These are phyloP conservation scores for Penicillium sp. DNA, from an alignment of 2,329 filamentous ascomycete species.

Conservation along the genomic window DNA sequence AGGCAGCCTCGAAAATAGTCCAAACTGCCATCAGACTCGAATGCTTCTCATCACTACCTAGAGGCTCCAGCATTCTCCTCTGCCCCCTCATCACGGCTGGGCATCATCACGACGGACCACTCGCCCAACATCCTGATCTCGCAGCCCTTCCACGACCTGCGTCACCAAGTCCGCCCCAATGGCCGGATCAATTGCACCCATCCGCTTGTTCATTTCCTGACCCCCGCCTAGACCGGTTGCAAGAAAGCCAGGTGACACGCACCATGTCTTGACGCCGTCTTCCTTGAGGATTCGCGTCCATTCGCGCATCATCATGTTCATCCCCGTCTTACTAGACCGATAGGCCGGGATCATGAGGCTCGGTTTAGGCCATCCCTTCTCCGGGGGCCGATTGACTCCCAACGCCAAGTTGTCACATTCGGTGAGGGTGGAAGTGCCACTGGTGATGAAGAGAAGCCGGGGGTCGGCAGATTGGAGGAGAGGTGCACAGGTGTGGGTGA, in stretches of 20 bases:
- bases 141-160: conserved; percentile 46
- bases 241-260: conserved; percentile 54
- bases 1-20: not conserved
- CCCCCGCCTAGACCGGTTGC: conserved; percentile 51
- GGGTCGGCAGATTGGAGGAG: conserved; percentile 51
- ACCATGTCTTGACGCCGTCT: conserved; percentile 58
- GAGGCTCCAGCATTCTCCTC: not conserved
- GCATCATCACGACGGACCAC: conserved; percentile 31
- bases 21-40: not conserved
- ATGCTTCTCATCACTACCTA: not conserved
- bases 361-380: conserved; percentile 50
- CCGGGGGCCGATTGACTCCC: conserved; percentile 13
- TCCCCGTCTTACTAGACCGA: conserved; percentile 47
- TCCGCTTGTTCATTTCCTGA: conserved; percentile 25
- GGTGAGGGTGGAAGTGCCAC: conserved; percentile 44
- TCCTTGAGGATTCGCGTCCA: conserved; percentile 48
- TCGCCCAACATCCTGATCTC: conserved; percentile 48
- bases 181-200: conserved; percentile 38
- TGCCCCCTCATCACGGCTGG: conserved; percentile 7
- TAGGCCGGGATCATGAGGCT: conserved; percentile 36
- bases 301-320: conserved; percentile 57
- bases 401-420: conserved; percentile 18
- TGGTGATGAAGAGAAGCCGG: conserved; percentile 54
- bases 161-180: conserved; percentile 47
- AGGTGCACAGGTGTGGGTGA: conserved; percentile 54